phyloP scores from a whole-genome alignment of 805 yeast genomes.

The Candida sithepensis region DNA sequence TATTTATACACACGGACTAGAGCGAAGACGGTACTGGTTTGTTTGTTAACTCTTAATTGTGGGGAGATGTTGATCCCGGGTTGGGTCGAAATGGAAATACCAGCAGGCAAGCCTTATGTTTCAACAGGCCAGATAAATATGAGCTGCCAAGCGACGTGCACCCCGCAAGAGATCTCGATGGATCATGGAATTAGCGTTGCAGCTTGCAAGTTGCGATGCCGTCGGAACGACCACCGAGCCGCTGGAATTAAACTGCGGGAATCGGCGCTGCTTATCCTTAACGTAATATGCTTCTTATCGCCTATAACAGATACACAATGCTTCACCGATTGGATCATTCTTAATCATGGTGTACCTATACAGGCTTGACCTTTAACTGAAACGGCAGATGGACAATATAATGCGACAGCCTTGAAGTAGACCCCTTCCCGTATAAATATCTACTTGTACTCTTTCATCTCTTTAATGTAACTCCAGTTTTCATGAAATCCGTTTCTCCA shows the following conservation, averaged over 20 bases:
- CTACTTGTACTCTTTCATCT: background rate
- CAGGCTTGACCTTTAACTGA: background rate
- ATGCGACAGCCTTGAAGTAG: background rate
- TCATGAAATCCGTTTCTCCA: background rate
- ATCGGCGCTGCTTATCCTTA: background rate
- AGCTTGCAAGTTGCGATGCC: background rate
- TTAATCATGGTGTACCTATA: background rate
- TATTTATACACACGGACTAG: no score
- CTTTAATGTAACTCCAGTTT: background rate
- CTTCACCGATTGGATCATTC: background rate
- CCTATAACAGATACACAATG: background rate
- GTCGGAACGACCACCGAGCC: background rate
- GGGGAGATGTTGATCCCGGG: no score
- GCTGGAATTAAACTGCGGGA: background rate
- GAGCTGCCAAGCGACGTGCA: no score
- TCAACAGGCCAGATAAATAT: no score
- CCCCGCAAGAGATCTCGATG: background rate
- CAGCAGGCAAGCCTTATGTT: no score
- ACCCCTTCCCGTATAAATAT: background rate
- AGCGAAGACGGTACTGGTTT: no score
- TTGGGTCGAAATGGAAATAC: no score
- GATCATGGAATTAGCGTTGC: background rate
- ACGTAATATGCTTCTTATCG: background rate
- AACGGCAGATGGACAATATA: background rate
- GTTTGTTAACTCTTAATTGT: no score